These are phyloP conservation scores for Neurospora sp. DNA, from an alignment of 495 filamentous ascomycete genomes.

Conservation along the genomic window DNA sequence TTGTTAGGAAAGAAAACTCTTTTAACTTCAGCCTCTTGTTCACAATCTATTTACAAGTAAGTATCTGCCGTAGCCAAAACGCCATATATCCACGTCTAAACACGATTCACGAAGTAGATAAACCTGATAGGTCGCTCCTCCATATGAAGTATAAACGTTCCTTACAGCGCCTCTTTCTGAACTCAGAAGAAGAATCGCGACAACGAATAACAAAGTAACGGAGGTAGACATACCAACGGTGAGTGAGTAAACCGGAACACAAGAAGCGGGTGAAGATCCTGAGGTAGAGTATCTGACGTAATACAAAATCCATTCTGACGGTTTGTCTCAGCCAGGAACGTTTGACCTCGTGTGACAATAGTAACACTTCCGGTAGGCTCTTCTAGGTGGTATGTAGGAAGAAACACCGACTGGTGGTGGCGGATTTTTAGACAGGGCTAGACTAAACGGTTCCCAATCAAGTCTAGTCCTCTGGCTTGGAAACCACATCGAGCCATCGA, in stretches of 20 bases:
- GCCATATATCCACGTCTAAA: too few relatives aligned
- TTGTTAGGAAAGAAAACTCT: too few relatives aligned
- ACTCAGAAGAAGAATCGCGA: not conserved
- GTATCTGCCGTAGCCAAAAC: too few relatives aligned
- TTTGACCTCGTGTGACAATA: not conserved
- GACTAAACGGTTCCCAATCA: not conserved
- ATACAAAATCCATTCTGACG: not conserved
- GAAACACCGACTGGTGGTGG: not conserved
- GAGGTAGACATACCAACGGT: not conserved
- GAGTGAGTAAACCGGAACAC: not conserved
- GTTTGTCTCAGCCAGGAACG: not conserved
- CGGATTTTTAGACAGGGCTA: not conserved
- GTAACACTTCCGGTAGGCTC: not conserved
- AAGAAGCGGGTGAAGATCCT: not conserved
- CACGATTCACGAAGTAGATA: too few relatives aligned
- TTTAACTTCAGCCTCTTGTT: too few relatives aligned
- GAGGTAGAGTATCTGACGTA: not conserved
- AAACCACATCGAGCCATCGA: not conserved
- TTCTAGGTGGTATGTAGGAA: not conserved
- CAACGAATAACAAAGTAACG: not conserved
- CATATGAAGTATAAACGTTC: not conserved
- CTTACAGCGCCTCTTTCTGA: not conserved
- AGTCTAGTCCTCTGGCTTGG: not conserved
- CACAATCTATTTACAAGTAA: too few relatives aligned
- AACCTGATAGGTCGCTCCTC: not conserved